Evolutionary conservation across 202 grass and related monocot species (phyloP), one percentile per base, ranked within the genome.

Genomic region (Alloteropsis angusta): DNA sequence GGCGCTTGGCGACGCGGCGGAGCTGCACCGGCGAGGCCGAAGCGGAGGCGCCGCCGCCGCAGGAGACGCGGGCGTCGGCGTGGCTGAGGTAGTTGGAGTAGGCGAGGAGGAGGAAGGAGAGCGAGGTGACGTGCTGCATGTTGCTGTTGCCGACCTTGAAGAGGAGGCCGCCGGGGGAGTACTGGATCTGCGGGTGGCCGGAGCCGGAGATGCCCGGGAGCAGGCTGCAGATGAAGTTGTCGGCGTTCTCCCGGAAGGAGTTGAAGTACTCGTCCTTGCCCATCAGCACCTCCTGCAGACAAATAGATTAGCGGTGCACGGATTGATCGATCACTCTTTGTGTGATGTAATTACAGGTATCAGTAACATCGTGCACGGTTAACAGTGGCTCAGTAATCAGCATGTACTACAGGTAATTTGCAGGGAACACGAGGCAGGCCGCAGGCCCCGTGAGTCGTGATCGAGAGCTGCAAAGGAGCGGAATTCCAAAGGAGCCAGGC

Each of bases 181-280:
- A 94, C 80, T 97, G 83, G 74, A 97, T 88, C 75, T 94, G 94
- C 0, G 94, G 87, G 60, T 92, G 91, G 22, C 67, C 45, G 44
- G 41, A 13, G 50, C 18, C 8, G 22, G 93, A 97, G 78, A 92
- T 87, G 38, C 91, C 91, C 2, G 94, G 94, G 6, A 97, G 87
- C 19, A 97, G 94, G 72, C 77, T 90, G 78, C 94, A 97, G 74
- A 97, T 94, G 79, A 97, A 97, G 80, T 92, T 87, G 84, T 97
- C 91, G 16, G 94, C 91, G 84, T 97, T 97, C 21, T 58, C 56
- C 0, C 83, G 88, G 77, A 97, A 97, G 1, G 91, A 97, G 15
- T 78, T 78, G 72, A 97, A 97, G 79, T 79, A 97, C 57, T 82
- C 80, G 78, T 97, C 94, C 73, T 94, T 97, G 35, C 94, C 94